phyloP scores from a whole-genome alignment of 164 flowering plant species.

The Sextonia rubra region DNA sequence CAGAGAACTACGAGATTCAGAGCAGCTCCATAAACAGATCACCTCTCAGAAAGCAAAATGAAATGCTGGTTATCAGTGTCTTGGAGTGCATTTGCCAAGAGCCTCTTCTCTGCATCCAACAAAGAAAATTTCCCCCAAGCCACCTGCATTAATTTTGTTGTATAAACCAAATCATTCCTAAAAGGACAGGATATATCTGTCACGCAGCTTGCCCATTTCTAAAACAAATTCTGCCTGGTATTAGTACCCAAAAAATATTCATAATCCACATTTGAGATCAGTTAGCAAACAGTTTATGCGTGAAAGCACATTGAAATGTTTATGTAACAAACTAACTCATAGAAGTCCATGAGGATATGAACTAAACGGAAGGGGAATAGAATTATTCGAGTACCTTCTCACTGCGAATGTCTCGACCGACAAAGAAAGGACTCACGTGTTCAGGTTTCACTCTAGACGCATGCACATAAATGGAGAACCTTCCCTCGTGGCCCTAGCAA shows the following conservation, averaged over 20 bases:
- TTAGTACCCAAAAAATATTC: not conserved
- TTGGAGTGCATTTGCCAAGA: constrained; percentile 72
- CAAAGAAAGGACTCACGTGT: constrained; percentile 64
- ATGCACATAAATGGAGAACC: constrained; percentile 80
- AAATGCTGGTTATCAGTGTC: constrained; percentile 86
- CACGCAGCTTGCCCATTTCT: not conserved
- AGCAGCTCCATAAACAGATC: not conserved
- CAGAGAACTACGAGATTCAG: not conserved
- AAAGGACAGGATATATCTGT: not conserved
- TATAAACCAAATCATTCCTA: not conserved
- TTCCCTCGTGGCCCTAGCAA: constrained; percentile 83
- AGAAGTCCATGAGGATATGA: not conserved
- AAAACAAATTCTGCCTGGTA: not conserved
- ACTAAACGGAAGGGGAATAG: not conserved
- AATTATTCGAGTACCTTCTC: constrained; percentile 44
- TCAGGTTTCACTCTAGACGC: constrained; percentile 78
- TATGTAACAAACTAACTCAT: not conserved
- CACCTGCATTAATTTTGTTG: constrained; percentile 43
- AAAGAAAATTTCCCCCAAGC: constrained; percentile 92
- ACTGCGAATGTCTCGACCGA: constrained; percentile 61
- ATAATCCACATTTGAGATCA: not conserved
- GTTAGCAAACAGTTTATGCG: not conserved
- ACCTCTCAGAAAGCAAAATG: constrained; percentile 96
- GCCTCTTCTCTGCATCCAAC: constrained; percentile 92
- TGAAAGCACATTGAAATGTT: not conserved